These are phyloP conservation scores for Monosporozyma aquatica DNA, from an alignment of 805 yeast species.

Conservation along the genomic window DNA sequence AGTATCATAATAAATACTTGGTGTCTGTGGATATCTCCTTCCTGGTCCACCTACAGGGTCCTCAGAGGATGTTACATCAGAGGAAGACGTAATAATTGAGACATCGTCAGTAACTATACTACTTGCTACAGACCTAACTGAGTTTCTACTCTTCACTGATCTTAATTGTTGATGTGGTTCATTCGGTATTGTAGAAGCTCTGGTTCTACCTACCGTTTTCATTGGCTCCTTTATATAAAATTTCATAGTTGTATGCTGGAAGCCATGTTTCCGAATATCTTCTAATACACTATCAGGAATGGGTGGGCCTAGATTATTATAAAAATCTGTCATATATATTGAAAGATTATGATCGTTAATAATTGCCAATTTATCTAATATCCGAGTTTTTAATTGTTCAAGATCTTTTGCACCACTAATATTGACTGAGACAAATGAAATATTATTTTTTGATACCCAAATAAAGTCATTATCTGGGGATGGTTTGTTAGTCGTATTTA, in stretches of 20 bases:
- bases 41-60: conserved; percentile 18
- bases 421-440: conserved; percentile 43
- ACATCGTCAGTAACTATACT: conserved; percentile 21
- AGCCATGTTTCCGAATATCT: conserved; percentile 29
- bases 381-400: conserved; percentile 33
- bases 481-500: not conserved
- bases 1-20: conserved; percentile 26
- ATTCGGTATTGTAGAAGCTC: conserved; percentile 10
- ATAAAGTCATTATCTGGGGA: conserved; percentile 30
- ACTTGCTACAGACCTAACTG: conserved; percentile 22
- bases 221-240: conserved; percentile 22
- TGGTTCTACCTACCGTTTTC: conserved; percentile 15
- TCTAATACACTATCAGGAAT: conserved; percentile 42
- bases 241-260: conserved; percentile 26
- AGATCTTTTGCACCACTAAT: conserved; percentile 26
- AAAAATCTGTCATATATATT: conserved; percentile 62
- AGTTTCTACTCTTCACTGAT: conserved; percentile 22
- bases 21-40: conserved; percentile 28
- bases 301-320: conserved; percentile 47
- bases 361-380: conserved; percentile 32
- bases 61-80: conserved; percentile 27
- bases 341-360: conserved; percentile 21
- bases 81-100: conserved; percentile 22
- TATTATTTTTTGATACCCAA: conserved; percentile 58
- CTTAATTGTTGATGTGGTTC: conserved; percentile 13